Evolutionary conservation across 345 rosid species (phyloP), one percentile per base, ranked within the genome.

Genomic region (Gossypium ekmanianum): DNA sequence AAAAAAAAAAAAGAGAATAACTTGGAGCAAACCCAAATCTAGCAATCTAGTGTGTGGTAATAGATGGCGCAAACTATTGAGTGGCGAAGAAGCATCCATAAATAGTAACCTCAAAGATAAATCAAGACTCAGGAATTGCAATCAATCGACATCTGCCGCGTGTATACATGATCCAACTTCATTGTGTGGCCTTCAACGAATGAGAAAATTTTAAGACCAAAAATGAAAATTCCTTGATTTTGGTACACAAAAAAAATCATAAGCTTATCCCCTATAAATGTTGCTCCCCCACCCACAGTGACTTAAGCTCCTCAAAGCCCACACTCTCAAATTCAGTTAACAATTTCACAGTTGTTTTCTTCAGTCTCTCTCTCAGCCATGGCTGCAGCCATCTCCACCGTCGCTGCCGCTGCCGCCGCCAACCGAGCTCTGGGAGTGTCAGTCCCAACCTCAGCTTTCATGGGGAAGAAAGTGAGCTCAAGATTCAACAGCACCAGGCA

Each of bases 371-470:
- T 5, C 41, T 34, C 41, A 34, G 4, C 26, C 26, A 94, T 94
- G 98, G 97, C 97, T 77, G 83, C 97, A 47, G 81, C 95, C 52
- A 83, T 91, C 79, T 84, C 98, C 78, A 89, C 97, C 70, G 82
- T 87, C 68, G 98, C 93, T 80, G 83, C 88, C 27, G 84, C 86
- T 81, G 98, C 93, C 81, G 83, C 88, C 27, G 84, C 86, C 81
- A 94, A 88, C 85, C 72, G 88, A 71, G 83, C 90, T 26, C 97
- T 87, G 88, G 95, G 85, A 79, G 75, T 89, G 55, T 68, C 86
- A 3, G 87, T 80, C 65, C 90, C 97, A 22, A 81, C 83, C 61
- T 81, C 98, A 61, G 78, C 90, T 55, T 92, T 92, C 86, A 71
- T 87, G 18, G 97, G 98, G 22, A 90, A 91, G 91, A 92, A 90